Conservation (phyloP, 352 stramenopile species). For the Phytophthora quininea region DNA sequence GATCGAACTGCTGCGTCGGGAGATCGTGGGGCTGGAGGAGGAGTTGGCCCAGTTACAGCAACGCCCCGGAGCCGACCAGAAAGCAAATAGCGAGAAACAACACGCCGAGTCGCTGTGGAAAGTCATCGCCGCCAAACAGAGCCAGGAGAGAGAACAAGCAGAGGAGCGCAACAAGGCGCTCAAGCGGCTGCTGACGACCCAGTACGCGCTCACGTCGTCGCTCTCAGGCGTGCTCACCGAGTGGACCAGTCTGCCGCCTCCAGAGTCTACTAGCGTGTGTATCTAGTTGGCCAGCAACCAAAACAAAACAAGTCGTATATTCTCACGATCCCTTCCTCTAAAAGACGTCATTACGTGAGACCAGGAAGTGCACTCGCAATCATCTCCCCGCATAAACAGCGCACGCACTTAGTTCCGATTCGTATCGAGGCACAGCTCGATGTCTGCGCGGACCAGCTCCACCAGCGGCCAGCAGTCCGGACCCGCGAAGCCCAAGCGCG, state of each 20-base stretch:
- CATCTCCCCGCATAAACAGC: not conserved
- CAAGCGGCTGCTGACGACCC: constrained; percentile 21
- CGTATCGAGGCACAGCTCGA: not conserved
- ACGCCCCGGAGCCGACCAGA: not conserved
- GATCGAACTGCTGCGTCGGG: constrained; percentile 23
- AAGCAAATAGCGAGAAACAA: not conserved
- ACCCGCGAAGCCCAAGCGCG: constrained; percentile 5
- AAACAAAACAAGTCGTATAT: too few species aligned
- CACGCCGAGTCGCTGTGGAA: constrained; percentile 14
- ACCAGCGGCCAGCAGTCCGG: not conserved
- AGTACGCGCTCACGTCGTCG: constrained; percentile 19
- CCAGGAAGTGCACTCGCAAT: not conserved
- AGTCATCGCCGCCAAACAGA: constrained; percentile 25
- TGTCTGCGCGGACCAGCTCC: not conserved
- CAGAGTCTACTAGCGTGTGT: constrained; percentile 9
- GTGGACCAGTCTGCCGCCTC: constrained; percentile 14
- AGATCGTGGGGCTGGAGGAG: constrained; percentile 17
- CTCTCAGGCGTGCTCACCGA: constrained; percentile 19
- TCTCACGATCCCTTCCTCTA: too few species aligned
- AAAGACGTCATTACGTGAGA: too few species aligned
- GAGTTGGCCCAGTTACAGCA: constrained; percentile 12
- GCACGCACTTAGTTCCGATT: not conserved
- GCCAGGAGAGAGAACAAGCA: constrained; percentile 21
- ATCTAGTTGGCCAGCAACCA: constrained; percentile 4
- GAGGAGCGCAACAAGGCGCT: constrained; percentile 26